These are phyloP conservation scores for Microbotryum intermedium DNA, from an alignment of 1,284 basidiomycete species.

Conservation along the genomic window DNA sequence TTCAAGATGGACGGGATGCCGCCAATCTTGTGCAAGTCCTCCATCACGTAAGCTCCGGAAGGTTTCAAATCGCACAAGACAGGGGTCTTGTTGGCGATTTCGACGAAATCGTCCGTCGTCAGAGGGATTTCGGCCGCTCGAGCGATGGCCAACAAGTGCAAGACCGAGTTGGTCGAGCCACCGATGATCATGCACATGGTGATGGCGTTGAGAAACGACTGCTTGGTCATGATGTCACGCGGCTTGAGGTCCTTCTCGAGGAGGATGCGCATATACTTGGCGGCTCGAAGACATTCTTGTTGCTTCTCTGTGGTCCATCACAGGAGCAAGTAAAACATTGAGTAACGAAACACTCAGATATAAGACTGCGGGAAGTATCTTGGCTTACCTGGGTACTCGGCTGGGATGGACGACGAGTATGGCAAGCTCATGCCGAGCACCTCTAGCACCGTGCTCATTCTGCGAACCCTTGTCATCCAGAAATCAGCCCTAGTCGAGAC, in stretches of 20 bases:
- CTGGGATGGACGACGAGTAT: constrained; percentile 74
- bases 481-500: too few species aligned
- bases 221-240: constrained; percentile 40
- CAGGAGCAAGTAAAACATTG: neutral
- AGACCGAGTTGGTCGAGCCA: constrained; percentile 44
- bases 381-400: constrained; percentile 48
- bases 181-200: constrained; percentile 43
- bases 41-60: constrained; percentile 43
- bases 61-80: constrained; percentile 45
- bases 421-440: constrained; percentile 83
- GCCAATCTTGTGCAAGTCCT: constrained; percentile 44
- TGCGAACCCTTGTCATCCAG: too few species aligned
- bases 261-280: constrained; percentile 66
- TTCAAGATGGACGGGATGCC: constrained; percentile 38
- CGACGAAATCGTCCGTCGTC: constrained; percentile 42
- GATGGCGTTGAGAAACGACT: constrained; percentile 45
- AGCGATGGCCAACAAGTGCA: constrained; percentile 44
- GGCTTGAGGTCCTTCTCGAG: constrained; percentile 49
- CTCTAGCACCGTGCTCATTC: constrained; percentile 54
- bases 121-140: constrained; percentile 40
- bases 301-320: constrained; percentile 51
- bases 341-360: neutral
- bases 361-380: too few species aligned
- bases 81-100: constrained; percentile 41
- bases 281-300: constrained; percentile 74